Evolutionary conservation across 495 filamentous ascomycete genomes (phyloP), one percentile per base, ranked within the genome.

Genomic region (Tuber borchii): DNA sequence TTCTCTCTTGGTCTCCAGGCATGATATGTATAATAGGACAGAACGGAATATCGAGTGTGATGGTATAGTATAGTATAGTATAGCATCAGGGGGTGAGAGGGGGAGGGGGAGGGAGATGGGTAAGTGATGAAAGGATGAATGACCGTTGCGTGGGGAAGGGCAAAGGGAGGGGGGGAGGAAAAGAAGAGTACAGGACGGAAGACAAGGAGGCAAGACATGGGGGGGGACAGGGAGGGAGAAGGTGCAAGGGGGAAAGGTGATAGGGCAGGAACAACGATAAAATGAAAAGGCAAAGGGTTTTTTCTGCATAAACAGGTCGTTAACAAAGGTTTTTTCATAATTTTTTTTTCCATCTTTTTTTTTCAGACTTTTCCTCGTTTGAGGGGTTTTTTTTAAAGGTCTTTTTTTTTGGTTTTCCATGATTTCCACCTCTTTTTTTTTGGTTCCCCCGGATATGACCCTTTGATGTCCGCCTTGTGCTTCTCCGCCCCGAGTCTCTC

Each of bases 281-380:
- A 65, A 65, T 65, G 56, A 31, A 65, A 65, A 65, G 31, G 31
- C 56, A 65, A 56, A 56, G 56, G 56, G 56, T 65, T 26, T 65
- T 65, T 31, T 31, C 56, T 14, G 56, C 56, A 17, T 65, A 65
- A 65, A 65, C 3, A 31, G 56, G 56, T 65, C 56, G 56, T 65
- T 65, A 65, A 65, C 56, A 65, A 65, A 65, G 56, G 56, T 65
- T 65, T 65, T 65, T 65, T 65, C 31, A 56, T 56, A 56, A 56
- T 56, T 56, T 56, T 14, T 14, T 56, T 56, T 56, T 26, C 20
- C 48, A 9, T 3, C 2, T 12, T 26, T 56, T 56, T 56, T 56
- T 56, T 56, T 10, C 48, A 56, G 48, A 56, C 48, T 56, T 56
- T 56, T 56, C 48, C 22, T 56, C 26, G 48, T 51, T 51, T 51